Evolutionary conservation across 441 rosid species (phyloP), one percentile per base, ranked within the genome.

Genomic region (Hura crepitans): DNA sequence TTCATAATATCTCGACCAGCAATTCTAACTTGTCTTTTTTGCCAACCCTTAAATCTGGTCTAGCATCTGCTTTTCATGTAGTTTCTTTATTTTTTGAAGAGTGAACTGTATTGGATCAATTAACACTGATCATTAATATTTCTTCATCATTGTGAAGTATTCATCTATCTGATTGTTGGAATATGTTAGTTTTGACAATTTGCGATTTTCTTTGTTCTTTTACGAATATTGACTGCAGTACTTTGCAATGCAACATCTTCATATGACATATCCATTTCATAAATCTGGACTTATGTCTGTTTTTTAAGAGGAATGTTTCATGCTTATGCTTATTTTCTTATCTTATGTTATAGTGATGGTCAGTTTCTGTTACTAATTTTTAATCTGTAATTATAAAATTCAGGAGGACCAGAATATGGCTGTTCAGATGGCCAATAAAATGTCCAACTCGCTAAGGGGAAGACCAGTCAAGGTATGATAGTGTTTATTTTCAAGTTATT

Each of bases 391-490:
- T 58, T 59, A 55, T 62, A 53, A 75, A 65, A 67, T 80, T 66
- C 85, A 96, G 99, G 96, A 85, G 72, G 98, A 96, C 85, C 93
- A 77, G 80, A 89, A 84, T 59, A 93, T 80, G 82, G 92, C 96
- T 79, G 75, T 86, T 83, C 80, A 70, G 69, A 73, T 96, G 87
- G 96, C 97, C 50, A 87, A 74, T 81, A 84, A 87, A 62, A 84
- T 91, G 87, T 85, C 78, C 67, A 93, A 89, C 87, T 83, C 97
- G 2, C 84, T 96, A 54, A 96, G 93, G 81, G 97, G 97, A 42
- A 91, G 93, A 80, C 94, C 98, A 61, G 90, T 89, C 76, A 97
- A 87, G 98, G 99, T 96, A 85, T 68, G 69, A 53, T 74, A 54
- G 61, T 62, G 60, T 63, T 47, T 66, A 68, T 47, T 59, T 69